Evolutionary conservation across 768 basidiomycete species (phyloP).

Genomic region (Mycena floridula): DNA sequence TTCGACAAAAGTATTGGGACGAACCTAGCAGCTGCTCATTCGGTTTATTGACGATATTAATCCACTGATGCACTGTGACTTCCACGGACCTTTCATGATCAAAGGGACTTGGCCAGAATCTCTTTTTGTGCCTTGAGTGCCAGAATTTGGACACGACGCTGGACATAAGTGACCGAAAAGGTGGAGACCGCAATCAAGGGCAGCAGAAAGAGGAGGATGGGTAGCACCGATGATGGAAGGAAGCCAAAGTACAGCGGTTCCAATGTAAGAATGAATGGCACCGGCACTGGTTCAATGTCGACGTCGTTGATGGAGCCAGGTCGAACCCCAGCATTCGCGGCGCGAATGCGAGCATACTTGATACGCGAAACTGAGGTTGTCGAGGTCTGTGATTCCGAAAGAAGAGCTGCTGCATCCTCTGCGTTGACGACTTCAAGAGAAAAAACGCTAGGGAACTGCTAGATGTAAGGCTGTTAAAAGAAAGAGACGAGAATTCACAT

Average conservation of each 20-base stretch:
- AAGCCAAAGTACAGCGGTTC: constrained; percentile 59
- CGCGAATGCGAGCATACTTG: constrained; percentile 53
- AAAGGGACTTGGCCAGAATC: too few species aligned
- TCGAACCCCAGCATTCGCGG: constrained; percentile 46
- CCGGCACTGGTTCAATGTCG: constrained; percentile 17
- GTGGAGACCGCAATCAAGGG: too few species aligned
- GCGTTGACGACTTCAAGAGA: constrained; percentile 25
- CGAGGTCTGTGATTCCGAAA: constrained; percentile 2
- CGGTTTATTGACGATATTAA: too few species aligned
- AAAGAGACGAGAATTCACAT: constrained; percentile 8
- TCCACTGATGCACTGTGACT: too few species aligned
- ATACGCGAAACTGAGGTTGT: constrained; percentile 43
- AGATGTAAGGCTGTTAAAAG: background rate
- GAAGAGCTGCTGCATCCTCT: constrained; percentile 3
- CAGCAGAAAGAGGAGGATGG: too few species aligned
- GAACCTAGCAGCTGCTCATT: too few species aligned
- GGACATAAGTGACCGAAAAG: too few species aligned
- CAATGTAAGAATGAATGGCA: constrained; percentile 47
- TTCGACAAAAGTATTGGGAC: too few species aligned
- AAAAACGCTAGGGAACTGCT: constrained; percentile 36
- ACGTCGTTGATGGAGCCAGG: constrained; percentile 26
- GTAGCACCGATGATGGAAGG: constrained; percentile 52
- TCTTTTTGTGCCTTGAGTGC: too few species aligned
- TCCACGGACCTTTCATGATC: too few species aligned
- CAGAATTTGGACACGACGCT: too few species aligned